Conservation (phyloP, 2,329 filamentous ascomycete genomes). For the Fusarium xyrophilum region DNA sequence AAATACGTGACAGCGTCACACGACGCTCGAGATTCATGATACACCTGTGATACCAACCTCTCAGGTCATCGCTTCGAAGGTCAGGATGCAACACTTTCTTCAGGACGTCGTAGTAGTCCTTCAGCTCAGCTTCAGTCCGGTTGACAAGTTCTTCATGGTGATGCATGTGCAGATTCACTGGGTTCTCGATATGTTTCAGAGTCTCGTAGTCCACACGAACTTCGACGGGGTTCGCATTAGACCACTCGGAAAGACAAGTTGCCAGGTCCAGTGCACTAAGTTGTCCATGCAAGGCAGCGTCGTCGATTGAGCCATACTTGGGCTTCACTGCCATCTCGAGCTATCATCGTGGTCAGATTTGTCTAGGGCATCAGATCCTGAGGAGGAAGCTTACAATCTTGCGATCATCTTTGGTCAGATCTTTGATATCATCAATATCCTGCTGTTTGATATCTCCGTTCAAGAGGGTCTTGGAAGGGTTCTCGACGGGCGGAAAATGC, state of each 20-base stretch:
- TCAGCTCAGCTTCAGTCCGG: conserved; percentile 27
- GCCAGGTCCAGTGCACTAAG: conserved; percentile 36
- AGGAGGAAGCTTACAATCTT: conserved; percentile 13
- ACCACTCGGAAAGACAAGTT: conserved; percentile 30
- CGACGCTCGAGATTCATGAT: conserved; percentile 3
- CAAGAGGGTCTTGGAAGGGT: conserved; percentile 32
- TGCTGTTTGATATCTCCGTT: conserved; percentile 31
- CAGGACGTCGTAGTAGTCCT: conserved; percentile 22
- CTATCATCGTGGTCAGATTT: conserved; percentile 6
- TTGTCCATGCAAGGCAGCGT: conserved; percentile 28
- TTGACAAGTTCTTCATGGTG: conserved; percentile 38
- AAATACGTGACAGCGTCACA: neutral
- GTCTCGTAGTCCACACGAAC: conserved; percentile 49
- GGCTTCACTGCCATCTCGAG: conserved; percentile 30
- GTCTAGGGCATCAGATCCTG: too few species aligned
- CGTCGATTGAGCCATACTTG: conserved; percentile 16
- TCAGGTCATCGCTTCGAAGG: conserved; percentile 11
- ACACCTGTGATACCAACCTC: conserved; percentile 31
- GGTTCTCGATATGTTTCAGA: conserved; percentile 48
- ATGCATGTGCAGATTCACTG: conserved; percentile 59
- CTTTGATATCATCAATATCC: conserved; percentile 18
- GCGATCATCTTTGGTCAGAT: conserved; percentile 14
- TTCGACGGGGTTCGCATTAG: conserved; percentile 32
- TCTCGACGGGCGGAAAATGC: conserved; percentile 21
- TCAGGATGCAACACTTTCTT: neutral